Conservation (phyloP, 1,284 basidiomycete species). For the Phlebopus sp. region DNA sequence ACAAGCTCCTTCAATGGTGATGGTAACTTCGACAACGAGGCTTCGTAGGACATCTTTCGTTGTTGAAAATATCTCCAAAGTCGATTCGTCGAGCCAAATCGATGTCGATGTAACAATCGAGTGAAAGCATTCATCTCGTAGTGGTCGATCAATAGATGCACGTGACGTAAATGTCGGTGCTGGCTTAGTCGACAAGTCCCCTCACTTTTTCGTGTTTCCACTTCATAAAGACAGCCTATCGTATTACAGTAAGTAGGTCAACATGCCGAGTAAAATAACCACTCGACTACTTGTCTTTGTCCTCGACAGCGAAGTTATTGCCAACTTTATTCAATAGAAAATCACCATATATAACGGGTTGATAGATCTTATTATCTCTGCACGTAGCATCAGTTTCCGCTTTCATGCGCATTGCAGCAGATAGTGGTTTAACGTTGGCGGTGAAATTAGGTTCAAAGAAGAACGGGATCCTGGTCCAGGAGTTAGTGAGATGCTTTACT, state of each 20-base stretch:
- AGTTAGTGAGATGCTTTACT: constrained; percentile 6
- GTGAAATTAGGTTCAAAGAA: constrained; percentile 85
- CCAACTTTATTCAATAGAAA: constrained; percentile 72
- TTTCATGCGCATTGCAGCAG: constrained; percentile 46
- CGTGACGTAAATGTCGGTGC: constrained; percentile 19
- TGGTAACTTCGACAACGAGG: constrained; percentile 49
- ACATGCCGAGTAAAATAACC: too few relatives aligned
- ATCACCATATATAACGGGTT: constrained; percentile 68
- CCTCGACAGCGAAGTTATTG: constrained; percentile 54
- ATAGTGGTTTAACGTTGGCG: constrained; percentile 59
- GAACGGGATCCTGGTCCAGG: constrained; percentile 61
- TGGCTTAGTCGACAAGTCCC: too few relatives aligned
- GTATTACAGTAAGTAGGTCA: too few relatives aligned
- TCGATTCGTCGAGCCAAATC: constrained; percentile 12
- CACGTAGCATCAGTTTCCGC: constrained; percentile 20
- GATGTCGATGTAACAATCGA: constrained; percentile 22
- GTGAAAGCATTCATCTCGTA: constrained; percentile 19
- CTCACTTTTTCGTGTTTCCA: not conserved
- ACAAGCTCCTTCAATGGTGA: constrained; percentile 58
- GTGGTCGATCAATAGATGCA: constrained; percentile 11
- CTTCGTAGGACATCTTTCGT: constrained; percentile 57
- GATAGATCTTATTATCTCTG: constrained; percentile 27
- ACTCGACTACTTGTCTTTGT: constrained; percentile 44
- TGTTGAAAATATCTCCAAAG: constrained; percentile 11
- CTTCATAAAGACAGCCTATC: not conserved